phyloP scores from a whole-genome alignment of 257 asterid species.

The Eustoma russellianum region DNA sequence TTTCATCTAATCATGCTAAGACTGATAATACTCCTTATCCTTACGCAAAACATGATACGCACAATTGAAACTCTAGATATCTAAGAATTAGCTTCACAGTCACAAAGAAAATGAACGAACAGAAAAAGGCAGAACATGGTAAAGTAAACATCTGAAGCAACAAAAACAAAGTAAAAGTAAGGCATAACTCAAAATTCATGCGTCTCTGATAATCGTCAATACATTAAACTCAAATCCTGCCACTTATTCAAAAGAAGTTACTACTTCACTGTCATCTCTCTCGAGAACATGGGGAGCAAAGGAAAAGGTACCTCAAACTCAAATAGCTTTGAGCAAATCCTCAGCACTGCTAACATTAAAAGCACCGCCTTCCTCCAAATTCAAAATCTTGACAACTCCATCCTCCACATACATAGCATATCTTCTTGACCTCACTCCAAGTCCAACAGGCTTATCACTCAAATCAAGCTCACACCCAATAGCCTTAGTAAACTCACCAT shows the following conservation, averaged over 20 bases:
- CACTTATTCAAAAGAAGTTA: conserved; percentile 3
- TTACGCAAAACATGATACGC: no score
- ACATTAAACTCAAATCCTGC: not conserved
- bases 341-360: conserved; percentile 97
- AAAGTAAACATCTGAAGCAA: not conserved
- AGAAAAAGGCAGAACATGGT: not conserved
- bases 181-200: no score
- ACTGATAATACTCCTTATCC: no score
- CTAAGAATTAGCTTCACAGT: not conserved
- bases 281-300: conserved; percentile 6
- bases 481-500: conserved; percentile 67
- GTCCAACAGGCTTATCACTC: conserved; percentile 86
- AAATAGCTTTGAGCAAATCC: conserved; percentile 71
- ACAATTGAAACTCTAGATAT: not conserved
- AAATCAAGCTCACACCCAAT: conserved; percentile 88
- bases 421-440: conserved; percentile 91
- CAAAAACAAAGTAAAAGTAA: not conserved
- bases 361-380: conserved; percentile 96
- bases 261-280: not conserved
- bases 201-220: not conserved
- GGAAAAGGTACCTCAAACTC: conserved; percentile 13
- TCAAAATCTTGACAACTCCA: conserved; percentile 76
- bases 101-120: no score
- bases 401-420: conserved; percentile 77
- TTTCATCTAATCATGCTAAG: no score